These are phyloP conservation scores for Spironucleus salmonicida DNA, from an alignment of 208 protist genomes.

Conservation along the genomic window DNA sequence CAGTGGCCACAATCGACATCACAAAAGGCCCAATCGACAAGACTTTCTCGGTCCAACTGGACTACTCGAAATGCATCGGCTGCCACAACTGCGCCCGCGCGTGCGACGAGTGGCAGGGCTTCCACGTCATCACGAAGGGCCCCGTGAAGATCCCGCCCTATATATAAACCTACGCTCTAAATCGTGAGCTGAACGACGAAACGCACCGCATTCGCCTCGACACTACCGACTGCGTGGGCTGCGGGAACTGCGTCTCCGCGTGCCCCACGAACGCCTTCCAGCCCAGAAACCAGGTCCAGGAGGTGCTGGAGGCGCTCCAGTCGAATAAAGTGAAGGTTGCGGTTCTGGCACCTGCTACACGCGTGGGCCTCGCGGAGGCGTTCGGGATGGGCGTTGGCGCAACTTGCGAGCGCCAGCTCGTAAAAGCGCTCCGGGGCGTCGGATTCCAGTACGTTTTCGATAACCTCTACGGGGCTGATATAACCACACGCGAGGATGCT, in stretches of 20 bases:
- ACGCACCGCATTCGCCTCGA: too few species aligned
- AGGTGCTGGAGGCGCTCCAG: conserved; percentile 17
- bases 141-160: too few species aligned
- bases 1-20: too few species aligned
- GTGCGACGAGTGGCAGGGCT: too few species aligned
- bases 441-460: conserved; percentile 44
- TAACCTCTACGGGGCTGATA: conserved; percentile 33
- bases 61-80: neutral
- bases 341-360: conserved; percentile 33
- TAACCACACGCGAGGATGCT: conserved; percentile 40
- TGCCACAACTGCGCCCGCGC: neutral
- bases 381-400: neutral
- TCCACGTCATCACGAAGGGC: too few species aligned
- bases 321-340: conserved; percentile 30
- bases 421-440: neutral
- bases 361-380: conserved; percentile 27
- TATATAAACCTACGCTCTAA: too few species aligned
- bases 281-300: conserved; percentile 30
- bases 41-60: neutral
- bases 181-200: too few species aligned
- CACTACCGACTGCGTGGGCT: conserved; percentile 43
- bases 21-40: too few species aligned
- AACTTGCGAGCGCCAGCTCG: conserved; percentile 21
- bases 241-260: conserved; percentile 47
- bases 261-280: conserved; percentile 44